Conservation (phyloP, 345 rosid genomes). For the Turnera subulata region DNA sequence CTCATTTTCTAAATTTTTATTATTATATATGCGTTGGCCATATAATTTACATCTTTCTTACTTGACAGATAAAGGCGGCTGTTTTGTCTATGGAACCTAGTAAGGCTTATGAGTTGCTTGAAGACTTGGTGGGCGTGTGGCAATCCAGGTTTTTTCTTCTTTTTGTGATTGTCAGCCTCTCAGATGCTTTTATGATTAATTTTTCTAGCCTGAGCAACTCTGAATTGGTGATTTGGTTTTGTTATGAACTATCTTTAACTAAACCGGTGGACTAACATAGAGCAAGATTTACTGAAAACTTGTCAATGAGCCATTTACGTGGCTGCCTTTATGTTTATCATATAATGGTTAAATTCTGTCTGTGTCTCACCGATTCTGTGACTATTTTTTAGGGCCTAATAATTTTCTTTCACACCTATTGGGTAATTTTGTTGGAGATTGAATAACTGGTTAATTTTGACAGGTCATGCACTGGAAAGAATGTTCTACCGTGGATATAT, state of each 20-base stretch:
- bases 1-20: neutral
- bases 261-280: neutral
- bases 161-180: neutral
- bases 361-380: too few relatives aligned
- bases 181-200: neutral
- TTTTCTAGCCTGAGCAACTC: constrained; percentile 5
- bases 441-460: constrained; percentile 16
- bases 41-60: constrained; percentile 7
- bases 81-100: constrained; percentile 61
- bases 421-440: constrained; percentile 2
- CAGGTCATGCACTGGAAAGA: constrained; percentile 56
- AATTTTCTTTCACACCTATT: constrained; percentile 2
- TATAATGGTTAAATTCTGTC: neutral
- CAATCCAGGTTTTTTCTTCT: constrained; percentile 65
- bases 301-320: neutral
- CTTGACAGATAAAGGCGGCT: constrained; percentile 58
- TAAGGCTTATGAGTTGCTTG: constrained; percentile 62
- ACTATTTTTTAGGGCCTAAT: too few relatives aligned
- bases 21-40: neutral
- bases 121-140: constrained; percentile 63
- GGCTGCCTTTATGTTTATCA: neutral
- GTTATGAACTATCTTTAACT: neutral
- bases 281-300: neutral
- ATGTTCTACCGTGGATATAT: constrained; percentile 75
- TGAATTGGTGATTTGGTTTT: constrained; percentile 1